These are phyloP conservation scores for Daldinia sp. DNA, from an alignment of 2,329 filamentous ascomycete genomes.

Conservation along the genomic window DNA sequence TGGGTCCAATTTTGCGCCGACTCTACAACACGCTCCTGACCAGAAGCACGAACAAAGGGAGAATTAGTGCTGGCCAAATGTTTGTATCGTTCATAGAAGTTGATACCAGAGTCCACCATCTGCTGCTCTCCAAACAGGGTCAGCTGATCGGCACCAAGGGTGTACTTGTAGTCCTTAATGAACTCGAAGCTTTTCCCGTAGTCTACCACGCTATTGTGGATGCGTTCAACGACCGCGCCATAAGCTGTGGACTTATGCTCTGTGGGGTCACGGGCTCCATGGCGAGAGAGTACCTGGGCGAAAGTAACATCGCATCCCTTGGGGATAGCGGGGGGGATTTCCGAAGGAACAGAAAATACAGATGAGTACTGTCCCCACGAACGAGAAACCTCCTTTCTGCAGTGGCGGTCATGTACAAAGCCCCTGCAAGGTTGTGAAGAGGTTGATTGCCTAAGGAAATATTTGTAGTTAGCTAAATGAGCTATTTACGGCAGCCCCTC, in stretches of 20 bases:
- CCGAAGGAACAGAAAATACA: conserved; percentile 78
- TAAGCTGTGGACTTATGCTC: conserved; percentile 71
- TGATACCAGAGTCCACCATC: conserved; percentile 76
- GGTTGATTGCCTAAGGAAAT: conserved; percentile 29
- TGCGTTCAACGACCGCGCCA: conserved; percentile 67
- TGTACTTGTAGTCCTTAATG: conserved; percentile 75
- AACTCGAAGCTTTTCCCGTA: conserved; percentile 75
- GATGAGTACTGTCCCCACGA: conserved; percentile 90
- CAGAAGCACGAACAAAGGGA: conserved; percentile 77
- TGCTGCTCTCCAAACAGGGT: conserved; percentile 73
- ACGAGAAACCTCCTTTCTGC: conserved; percentile 67
- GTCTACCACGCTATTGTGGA: conserved; percentile 64
- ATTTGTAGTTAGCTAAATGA: conserved; percentile 23
- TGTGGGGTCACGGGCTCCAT: conserved; percentile 86
- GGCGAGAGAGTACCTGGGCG: conserved; percentile 81
- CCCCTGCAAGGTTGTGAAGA: conserved; percentile 58
- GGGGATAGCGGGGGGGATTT: conserved; percentile 68
- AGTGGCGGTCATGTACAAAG: conserved; percentile 67
- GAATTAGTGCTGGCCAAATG: conserved; percentile 63
- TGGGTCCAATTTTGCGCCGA: conserved; percentile 79
- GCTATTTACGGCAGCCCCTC: conserved; percentile 18
- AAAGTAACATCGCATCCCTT: conserved; percentile 78
- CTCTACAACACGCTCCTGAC: conserved; percentile 73
- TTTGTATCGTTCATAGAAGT: conserved; percentile 79
- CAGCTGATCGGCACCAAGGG: conserved; percentile 73